Percentiles rank a stretch among this genome's conserved stretches.
Conservation (phyloP, 2,329 filamentous ascomycete species). For the Ophiostoma triangulosporum region DNA sequence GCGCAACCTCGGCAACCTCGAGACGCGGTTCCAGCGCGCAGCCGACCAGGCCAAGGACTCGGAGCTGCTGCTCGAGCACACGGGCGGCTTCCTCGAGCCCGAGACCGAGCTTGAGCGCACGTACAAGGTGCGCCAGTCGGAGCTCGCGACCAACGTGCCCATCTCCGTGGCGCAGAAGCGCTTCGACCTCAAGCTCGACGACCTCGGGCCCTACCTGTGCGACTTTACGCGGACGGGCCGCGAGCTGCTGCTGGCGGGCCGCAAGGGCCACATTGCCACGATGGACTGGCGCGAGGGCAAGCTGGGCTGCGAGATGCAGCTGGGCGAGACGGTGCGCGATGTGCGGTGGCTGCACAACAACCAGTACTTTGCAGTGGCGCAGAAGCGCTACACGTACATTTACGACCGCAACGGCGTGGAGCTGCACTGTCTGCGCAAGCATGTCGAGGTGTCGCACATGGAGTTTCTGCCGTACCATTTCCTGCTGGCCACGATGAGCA, state of each 20-base stretch:
- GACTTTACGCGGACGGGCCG: slow-evolving; percentile 87
- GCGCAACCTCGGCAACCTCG: slow-evolving; percentile 62
- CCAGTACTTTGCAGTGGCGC: slow-evolving; percentile 85
- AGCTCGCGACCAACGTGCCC: slow-evolving; percentile 61
- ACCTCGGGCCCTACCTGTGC: slow-evolving; percentile 73
- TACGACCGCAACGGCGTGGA: slow-evolving; percentile 88
- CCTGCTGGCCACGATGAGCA: slow-evolving; percentile 71
- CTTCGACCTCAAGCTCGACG: slow-evolving; percentile 74
- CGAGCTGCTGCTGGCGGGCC: slow-evolving; percentile 70
- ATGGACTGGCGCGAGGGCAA: slow-evolving; percentile 95
- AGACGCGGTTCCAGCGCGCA: slow-evolving; percentile 71
- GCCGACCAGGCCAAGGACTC: slow-evolving; percentile 81
- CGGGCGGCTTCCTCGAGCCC: slow-evolving; percentile 71
- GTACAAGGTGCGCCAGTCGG: slow-evolving; percentile 81
- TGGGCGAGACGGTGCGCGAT: slow-evolving; percentile 82
- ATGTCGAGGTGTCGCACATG: slow-evolving; percentile 82
- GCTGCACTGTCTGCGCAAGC: slow-evolving; percentile 79
- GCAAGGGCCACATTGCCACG: slow-evolving; percentile 88
- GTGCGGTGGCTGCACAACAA: slow-evolving; percentile 90
- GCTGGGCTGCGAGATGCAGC: slow-evolving; percentile 71
- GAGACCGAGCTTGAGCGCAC: slow-evolving; percentile 83
- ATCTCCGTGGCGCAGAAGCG: slow-evolving; percentile 82
- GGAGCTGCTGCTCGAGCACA: slow-evolving; percentile 84
- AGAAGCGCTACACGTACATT: slow-evolving; percentile 95
- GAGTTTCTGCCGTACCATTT: slow-evolving; percentile 97